Base-by-base conservation (phyloP, 2,329 filamentous ascomycete species). In the Fusarium virguliforme region DNA sequence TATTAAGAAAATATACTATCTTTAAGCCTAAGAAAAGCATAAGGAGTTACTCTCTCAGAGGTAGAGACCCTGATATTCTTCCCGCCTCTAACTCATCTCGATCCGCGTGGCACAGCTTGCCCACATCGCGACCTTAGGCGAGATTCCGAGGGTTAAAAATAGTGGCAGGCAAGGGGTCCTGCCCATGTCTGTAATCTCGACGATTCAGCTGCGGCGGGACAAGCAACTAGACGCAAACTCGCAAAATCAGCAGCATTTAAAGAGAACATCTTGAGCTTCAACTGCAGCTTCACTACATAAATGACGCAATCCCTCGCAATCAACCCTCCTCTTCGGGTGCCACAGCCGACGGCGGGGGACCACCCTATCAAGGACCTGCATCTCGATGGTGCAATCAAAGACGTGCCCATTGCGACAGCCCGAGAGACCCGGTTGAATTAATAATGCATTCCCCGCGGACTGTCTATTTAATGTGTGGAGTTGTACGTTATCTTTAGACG, bases 331-430 rank as follows among this genome's bases (percentile, higher is more conserved):
- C 40, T 22, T 59, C 56, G 41, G 56, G 32, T 50, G 22, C 18
- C 40, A 13, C 41, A 37, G 13, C 41, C 41, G 56, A 46, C n/a
- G 10, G 6, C 13, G 35, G 28, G 24, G 30, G 53, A 50, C 41
- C 41, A 15, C 53, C 32, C 32, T 51, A 26, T 58, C 68, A 70
- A 59, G 15, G 24, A 43, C 68, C 68, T 65, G 68, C 22, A 1
- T 15, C 9, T 66, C 65, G 57, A 71, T 65, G 48, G 55, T 60
- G 64, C 48, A 60, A 64, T 56, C 61, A 60, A 58, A 41, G 60
- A 13, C 53, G 63, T 54, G 60, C 32, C 13, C 38, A 56, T 56
- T 30, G 35, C 50, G 38, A 38, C 22, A 30, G 30, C 26, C 18
- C n/a, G 8, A 22, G 1, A 13, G 9, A 32, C 15, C 58, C 40